Conservation (phyloP, 805 yeast genomes). For the Saturnispora quitensis region DNA sequence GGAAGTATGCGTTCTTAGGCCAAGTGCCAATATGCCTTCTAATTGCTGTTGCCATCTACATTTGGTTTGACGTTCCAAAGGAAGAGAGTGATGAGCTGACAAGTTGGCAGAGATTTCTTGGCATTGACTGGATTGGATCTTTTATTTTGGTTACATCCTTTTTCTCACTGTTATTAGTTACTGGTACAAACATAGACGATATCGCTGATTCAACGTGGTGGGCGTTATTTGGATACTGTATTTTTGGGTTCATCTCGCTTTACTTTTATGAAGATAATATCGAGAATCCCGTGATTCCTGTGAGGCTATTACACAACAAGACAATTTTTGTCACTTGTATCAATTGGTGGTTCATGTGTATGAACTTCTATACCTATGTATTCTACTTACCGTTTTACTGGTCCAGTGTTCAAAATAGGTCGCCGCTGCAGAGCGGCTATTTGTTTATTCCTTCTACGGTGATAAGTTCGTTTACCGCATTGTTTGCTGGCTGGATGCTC, state of each 20-base stretch:
- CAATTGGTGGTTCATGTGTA: slow-evolving; percentile 60
- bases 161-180: slow-evolving; percentile 50
- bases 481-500: slow-evolving; percentile 59
- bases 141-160: slow-evolving; percentile 48
- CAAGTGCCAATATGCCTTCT: slow-evolving; percentile 42
- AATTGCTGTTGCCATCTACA: slow-evolving; percentile 33
- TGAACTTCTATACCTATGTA: slow-evolving; percentile 51
- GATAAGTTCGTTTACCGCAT: slow-evolving; percentile 58
- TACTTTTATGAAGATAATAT: slow-evolving; percentile 40
- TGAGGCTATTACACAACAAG: slow-evolving; percentile 41
- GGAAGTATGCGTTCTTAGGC: slow-evolving; percentile 52
- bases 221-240: slow-evolving; percentile 30
- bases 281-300: slow-evolving; percentile 56
- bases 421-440: slow-evolving; percentile 26
- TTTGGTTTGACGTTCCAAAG: slow-evolving; percentile 17
- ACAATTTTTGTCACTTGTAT: slow-evolving; percentile 59
- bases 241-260: slow-evolving; percentile 32
- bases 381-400: slow-evolving; percentile 63
- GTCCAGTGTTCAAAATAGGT: slow-evolving; percentile 17
- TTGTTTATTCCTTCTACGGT: slow-evolving; percentile 47
- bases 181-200: slow-evolving; percentile 53
- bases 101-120: slow-evolving; percentile 37
- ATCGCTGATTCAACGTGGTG: slow-evolving; percentile 31
- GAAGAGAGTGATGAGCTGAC: slow-evolving; percentile 26
- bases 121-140: slow-evolving; percentile 65